phyloP scores from a whole-genome alignment of 495 filamentous ascomycete species.

The Baudoinia panamericana region DNA sequence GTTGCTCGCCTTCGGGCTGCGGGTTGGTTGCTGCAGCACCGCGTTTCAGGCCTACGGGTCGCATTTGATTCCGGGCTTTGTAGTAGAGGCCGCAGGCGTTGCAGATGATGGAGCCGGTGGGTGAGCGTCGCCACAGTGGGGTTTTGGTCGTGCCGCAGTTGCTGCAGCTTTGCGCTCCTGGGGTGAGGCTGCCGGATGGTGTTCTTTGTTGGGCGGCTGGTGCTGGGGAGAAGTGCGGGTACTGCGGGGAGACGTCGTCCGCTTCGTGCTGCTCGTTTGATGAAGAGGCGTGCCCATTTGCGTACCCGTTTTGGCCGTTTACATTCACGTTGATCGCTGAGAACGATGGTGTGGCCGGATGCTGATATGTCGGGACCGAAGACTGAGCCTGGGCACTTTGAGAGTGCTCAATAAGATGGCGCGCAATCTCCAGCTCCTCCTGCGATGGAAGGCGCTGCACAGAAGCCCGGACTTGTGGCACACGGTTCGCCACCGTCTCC shows the following conservation, averaged over 20 bases:
- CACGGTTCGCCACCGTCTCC: neutral
- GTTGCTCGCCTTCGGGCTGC: constrained; percentile 5
- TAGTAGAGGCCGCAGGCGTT: constrained; percentile 94
- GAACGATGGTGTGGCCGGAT: too few species aligned
- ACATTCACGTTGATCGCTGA: neutral
- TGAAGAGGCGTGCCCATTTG: too few species aligned
- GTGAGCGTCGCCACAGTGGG: constrained; percentile 88
- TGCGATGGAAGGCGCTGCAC: constrained; percentile 13
- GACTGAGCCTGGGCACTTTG: constrained; percentile 4
- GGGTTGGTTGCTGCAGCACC: constrained; percentile 13
- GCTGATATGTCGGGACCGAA: neutral
- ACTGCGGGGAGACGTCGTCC: constrained; percentile 3
- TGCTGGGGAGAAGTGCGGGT: constrained; percentile 1
- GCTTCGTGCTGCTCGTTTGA: constrained; percentile 9
- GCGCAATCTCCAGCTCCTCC: constrained; percentile 19
- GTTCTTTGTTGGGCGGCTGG: neutral
- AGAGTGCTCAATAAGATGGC: constrained; percentile 18
- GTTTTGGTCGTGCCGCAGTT: constrained; percentile 92
- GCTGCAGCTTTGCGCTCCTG: constrained; percentile 35
- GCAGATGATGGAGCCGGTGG: constrained; percentile 85
- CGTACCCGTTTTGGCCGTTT: neutral
- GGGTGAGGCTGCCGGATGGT: neutral
- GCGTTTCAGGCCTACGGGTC: constrained; percentile 79
- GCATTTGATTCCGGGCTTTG: constrained; percentile 80
- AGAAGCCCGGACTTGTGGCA: neutral